Base-by-base conservation (phyloP, 2,329 filamentous ascomycete genomes). In the Xylaria sp. region DNA sequence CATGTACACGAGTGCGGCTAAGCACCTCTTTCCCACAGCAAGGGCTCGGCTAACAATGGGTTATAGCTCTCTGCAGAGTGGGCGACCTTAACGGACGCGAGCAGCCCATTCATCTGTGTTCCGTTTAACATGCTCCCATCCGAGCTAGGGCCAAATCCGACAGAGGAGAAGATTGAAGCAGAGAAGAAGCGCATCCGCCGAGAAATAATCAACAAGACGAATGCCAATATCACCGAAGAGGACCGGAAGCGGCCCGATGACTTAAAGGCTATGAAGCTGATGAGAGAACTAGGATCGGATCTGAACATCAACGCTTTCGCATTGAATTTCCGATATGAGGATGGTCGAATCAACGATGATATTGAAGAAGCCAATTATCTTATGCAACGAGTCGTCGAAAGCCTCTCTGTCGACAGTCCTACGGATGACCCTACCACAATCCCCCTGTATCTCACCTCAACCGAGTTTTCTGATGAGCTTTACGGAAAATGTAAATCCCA, bases 311-410 rank as follows among this genome's bases (percentile, higher is more conserved):
- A 84, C 64, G 78, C 79, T 6, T 82, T 84, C 56, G 74, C 80
- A 0, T 70, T 81, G 29, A 85, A 85, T 66, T 85, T 81, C 75
- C 75, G 77, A 2, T 68, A 81, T 47, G 57, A 71, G 0, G 69
- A 83, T 15, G 81, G 80, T 0, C 72, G 49, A 0, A 72, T 82
- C 17, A 84, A 84, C 65, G 73, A 72, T 0, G 81, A 84, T 50
- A 73, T 84, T 1, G 81, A 82, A 63, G 82, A 84, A 67, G 82
- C 82, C 3, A 85, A 84, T 64, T 82, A 84, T 65, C 76, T 85
- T 25, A 85, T 83, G 78, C 77, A 76, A 64, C 74, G 79, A 3
- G 79, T 85, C 9, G 75, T 84, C 1, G 75, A 83, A 39, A 72
- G 70, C 0, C 68, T 84, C 0, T 83, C 81, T 0, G 79, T 84